Conservation (phyloP, 148 eudicot species). For the Linanthus parryae region DNA sequence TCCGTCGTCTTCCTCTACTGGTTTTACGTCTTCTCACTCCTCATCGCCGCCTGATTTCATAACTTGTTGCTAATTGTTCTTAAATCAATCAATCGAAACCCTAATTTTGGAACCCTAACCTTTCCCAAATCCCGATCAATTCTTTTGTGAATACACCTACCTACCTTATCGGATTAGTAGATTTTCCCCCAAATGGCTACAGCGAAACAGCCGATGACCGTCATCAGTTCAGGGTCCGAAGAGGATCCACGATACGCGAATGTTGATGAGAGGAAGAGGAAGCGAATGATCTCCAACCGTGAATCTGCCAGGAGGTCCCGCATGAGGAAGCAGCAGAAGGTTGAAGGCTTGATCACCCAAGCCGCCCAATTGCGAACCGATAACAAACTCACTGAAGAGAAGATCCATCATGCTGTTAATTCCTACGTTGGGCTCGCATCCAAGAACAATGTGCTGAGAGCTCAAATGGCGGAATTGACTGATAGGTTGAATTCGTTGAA, state of each 20-base stretch:
- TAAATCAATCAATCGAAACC: constrained; percentile 5
- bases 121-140: background rate
- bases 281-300: constrained; percentile 78
- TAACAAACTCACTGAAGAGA: constrained; percentile 32
- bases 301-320: constrained; percentile 86
- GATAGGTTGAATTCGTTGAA: constrained; percentile 64
- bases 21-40: constrained; percentile 76
- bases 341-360: constrained; percentile 47
- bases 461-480: constrained; percentile 62
- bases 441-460: constrained; percentile 71
- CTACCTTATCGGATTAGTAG: too few species aligned
- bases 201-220: constrained; percentile 23
- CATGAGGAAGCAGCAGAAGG: constrained; percentile 71
- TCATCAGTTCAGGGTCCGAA: constrained; percentile 64
- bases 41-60: too few species aligned
- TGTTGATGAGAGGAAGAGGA: constrained; percentile 68
- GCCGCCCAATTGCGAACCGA: constrained; percentile 37
- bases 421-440: constrained; percentile 36
- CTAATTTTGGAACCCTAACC: constrained; percentile 3
- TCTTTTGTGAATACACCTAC: too few species aligned
- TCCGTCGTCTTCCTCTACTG: constrained; percentile 92
- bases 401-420: constrained; percentile 34
- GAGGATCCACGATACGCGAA: constrained; percentile 31
- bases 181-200: constrained; percentile 21
- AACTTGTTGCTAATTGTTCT: constrained; percentile 13